These are phyloP conservation scores for Lentinula raphanica DNA, from an alignment of 768 basidiomycete genomes.

Conservation along the genomic window DNA sequence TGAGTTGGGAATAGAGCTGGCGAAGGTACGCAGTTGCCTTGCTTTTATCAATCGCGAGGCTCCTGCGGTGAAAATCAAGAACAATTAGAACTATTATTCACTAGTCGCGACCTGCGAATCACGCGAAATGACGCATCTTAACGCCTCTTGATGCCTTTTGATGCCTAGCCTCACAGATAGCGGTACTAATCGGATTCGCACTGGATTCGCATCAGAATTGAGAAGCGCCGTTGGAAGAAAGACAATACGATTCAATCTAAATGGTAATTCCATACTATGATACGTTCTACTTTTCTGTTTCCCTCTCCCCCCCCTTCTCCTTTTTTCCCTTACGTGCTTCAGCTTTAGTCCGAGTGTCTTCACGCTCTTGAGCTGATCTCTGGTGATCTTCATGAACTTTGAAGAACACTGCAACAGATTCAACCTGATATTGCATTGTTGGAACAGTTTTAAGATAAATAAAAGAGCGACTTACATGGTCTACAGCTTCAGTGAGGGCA, in stretches of 20 bases:
- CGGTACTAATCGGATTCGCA: no score
- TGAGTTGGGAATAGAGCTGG: not conserved
- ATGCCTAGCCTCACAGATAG: no score
- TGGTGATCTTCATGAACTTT: not conserved
- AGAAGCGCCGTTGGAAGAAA: no score
- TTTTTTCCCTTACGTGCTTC: no score
- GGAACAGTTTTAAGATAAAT: not conserved
- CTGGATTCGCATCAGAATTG: no score
- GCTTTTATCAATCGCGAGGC: no score
- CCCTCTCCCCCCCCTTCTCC: not conserved
- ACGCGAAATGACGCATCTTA: no score
- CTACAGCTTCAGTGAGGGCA: not conserved
- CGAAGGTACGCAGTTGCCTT: not conserved
- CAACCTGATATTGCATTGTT: not conserved
- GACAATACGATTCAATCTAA: not conserved
- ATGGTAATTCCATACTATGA: not conserved
- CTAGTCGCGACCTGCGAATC: no score
- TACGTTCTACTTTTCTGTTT: not conserved
- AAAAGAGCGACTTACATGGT: not conserved
- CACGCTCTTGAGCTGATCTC: not conserved
- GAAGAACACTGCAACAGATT: not conserved
- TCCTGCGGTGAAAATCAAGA: no score
- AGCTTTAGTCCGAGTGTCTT: not conserved
- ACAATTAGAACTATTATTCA: no score
- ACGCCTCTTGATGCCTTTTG: no score